Percentiles rank a stretch among this genome's conserved stretches.
These are phyloP conservation scores for Crucibulum laeve DNA, from an alignment of 768 basidiomycete genomes.

Conservation along the genomic window DNA sequence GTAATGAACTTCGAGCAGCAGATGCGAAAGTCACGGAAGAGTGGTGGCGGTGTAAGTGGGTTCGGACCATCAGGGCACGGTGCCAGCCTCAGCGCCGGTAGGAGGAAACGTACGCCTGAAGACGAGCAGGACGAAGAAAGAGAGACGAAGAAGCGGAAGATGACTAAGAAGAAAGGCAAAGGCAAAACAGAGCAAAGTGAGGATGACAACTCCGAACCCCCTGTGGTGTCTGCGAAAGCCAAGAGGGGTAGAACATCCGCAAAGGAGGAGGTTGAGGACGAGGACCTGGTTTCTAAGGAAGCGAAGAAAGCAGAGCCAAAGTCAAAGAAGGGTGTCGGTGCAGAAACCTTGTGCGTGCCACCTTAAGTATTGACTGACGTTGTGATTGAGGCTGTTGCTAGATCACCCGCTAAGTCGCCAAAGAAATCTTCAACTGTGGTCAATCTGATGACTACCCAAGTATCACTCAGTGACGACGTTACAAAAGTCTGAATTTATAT, in stretches of 20 bases:
- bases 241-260: slow-evolving; percentile 6
- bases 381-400: no score
- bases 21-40: slow-evolving; percentile 35
- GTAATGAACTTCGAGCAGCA: slow-evolving; percentile 66
- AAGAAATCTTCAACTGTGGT: slow-evolving; percentile 16
- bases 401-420: not conserved
- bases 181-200: slow-evolving; percentile 9
- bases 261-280: slow-evolving; percentile 4
- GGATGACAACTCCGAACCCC: slow-evolving; percentile 4
- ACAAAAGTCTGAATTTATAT: slow-evolving; percentile 43
- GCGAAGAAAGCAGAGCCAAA: slow-evolving; percentile 12
- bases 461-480: slow-evolving; percentile 51
- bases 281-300: slow-evolving; percentile 4
- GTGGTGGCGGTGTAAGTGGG: slow-evolving; percentile 16
- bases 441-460: slow-evolving; percentile 66
- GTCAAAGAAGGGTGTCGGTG: slow-evolving; percentile 14
- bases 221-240: slow-evolving; percentile 4
- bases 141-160: slow-evolving; percentile 13
- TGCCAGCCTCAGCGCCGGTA: not conserved
- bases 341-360: no score
- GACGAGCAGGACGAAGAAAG: slow-evolving; percentile 7
- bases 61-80: slow-evolving; percentile 16
- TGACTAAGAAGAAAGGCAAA: not conserved
- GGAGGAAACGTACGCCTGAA: slow-evolving; percentile 16
- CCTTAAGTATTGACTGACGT: no score